A percentile compares a stretch with the other conserved stretches of the same genome.
Evolutionary conservation across 306 rosid species (phyloP).

Genomic region (Sophora flavescens): DNA sequence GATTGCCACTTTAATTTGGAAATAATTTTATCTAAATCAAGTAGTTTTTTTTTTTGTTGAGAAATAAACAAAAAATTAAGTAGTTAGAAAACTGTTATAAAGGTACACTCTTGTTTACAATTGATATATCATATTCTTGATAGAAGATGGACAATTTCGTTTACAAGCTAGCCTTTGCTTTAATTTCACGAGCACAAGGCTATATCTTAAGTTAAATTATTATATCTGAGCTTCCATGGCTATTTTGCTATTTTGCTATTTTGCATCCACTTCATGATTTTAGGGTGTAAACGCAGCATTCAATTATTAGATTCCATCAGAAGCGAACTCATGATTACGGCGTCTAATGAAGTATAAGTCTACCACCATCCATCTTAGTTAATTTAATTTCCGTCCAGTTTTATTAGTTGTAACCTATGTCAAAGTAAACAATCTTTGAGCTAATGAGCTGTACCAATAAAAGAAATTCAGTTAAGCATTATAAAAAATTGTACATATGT

Average conservation of each 20-base stretch:
- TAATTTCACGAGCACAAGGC: not conserved
- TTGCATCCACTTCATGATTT: slow-evolving; percentile 18
- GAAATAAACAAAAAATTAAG: too few species aligned
- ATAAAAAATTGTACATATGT: not conserved
- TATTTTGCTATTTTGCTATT: not conserved
- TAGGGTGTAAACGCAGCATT: slow-evolving; percentile 35
- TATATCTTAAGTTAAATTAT: not conserved
- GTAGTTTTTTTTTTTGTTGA: too few species aligned
- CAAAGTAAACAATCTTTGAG: not conserved
- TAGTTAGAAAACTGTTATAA: too few species aligned
- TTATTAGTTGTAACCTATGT: slow-evolving; percentile 7
- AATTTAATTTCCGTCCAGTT: not conserved
- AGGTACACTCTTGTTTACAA: too few species aligned
- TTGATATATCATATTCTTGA: too few species aligned
- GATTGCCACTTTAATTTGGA: too few species aligned
- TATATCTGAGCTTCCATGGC: not conserved
- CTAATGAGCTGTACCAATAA: not conserved
- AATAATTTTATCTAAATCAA: too few species aligned
- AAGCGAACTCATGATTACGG: slow-evolving; percentile 6
- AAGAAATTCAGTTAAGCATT: not conserved
- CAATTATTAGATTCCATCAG: slow-evolving; percentile 43
- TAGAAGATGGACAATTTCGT: not conserved
- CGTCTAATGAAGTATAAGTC: not conserved
- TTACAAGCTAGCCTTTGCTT: not conserved
- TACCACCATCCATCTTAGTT: not conserved